Evolutionary conservation across 768 basidiomycete species (phyloP), one percentile per base, ranked within the genome.

Genomic region (Naganishia antarctica): DNA sequence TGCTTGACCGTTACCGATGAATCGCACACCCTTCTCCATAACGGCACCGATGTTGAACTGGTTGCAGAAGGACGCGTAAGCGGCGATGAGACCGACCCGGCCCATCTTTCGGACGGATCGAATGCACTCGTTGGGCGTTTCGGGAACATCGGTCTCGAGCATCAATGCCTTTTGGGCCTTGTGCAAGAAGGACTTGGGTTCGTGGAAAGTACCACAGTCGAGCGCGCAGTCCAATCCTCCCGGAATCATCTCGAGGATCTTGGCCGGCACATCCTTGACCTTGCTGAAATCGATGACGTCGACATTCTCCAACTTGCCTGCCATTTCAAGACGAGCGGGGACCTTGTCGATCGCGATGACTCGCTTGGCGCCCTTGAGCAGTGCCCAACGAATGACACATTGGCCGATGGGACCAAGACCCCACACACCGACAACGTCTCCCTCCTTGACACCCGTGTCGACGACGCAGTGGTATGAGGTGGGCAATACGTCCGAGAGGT

Each of bases 1-100:
- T 0, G 86, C 86, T 78, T 89, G 87, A 0, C 86, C 86, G 67
- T 86, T 86, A 7, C 86, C 87, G 69, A 87, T 86, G 57, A 88
- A 79, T 66, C 85, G 79, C 18, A 87, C 78, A 9, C 87, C 87
- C 48, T 86, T 86, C 80, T 89, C 86, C 87, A 89, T 89, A 31
- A 89, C 70, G 0, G 87, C 84, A 8, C 87, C 87, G 58, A 89
- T 74, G 66, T 71, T 71, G 66, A 73, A 71, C 68, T 75, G 82
- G 74, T 88, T 87, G 23, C 85, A 84, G 76, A 80, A 85, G 0
- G 84, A 86, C 6, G 83, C 80, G 68, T 89, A 89, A 4, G 82
- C 87, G 11, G 85, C 85, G 57, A 86, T 88, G 58, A 88, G 76
- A 0, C 86, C 87, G 70, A 82, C 79, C 15, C 80, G 74, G 7